A percentile compares a stretch with the other conserved stretches of the same genome.
Conservation (phyloP, 176 grass and related monocot species). For the Guadua angustifolia region DNA sequence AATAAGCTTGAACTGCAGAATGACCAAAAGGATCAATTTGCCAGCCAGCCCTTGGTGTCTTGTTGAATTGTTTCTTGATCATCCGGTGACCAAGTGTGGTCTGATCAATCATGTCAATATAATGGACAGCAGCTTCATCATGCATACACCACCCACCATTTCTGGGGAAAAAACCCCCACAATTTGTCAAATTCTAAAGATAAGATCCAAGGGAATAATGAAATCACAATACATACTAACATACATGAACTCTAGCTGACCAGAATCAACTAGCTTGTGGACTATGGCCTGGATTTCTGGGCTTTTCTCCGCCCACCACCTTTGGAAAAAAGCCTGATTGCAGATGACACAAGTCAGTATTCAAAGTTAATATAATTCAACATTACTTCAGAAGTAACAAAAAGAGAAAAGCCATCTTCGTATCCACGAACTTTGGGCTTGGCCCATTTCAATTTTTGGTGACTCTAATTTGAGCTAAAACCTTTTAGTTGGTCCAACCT, state of each 20-base stretch:
- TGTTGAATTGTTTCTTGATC: conserved; percentile 86
- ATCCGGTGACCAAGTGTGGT: conserved; percentile 84
- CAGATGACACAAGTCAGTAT: conserved; percentile 21
- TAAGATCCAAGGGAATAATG: conserved; percentile 20
- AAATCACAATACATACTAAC: conserved; percentile 35
- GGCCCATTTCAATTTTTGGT: neutral
- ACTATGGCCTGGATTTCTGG: conserved; percentile 60
- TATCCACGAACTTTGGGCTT: neutral
- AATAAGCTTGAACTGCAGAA: conserved; percentile 84
- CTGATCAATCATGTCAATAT: conserved; percentile 99
- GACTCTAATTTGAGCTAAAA: neutral
- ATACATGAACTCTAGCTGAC: conserved; percentile 92
- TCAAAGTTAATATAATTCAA: conserved; percentile 18
- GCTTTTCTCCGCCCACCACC: conserved; percentile 91
- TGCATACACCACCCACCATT: conserved; percentile 99
- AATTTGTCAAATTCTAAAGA: conserved; percentile 16
- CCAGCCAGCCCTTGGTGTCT: conserved; percentile 83
- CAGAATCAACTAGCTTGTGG: conserved; percentile 66
- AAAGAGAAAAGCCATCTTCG: neutral
- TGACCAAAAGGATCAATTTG: conserved; percentile 98
- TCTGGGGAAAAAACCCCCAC: conserved; percentile 53
- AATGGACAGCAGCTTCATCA: conserved; percentile 90
- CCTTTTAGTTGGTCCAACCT: neutral
- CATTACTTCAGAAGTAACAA: conserved; percentile 19
- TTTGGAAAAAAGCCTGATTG: conserved; percentile 93